Evolutionary conservation across 805 yeast species (phyloP).

Genomic region (Barnettozyma pratensis): DNA sequence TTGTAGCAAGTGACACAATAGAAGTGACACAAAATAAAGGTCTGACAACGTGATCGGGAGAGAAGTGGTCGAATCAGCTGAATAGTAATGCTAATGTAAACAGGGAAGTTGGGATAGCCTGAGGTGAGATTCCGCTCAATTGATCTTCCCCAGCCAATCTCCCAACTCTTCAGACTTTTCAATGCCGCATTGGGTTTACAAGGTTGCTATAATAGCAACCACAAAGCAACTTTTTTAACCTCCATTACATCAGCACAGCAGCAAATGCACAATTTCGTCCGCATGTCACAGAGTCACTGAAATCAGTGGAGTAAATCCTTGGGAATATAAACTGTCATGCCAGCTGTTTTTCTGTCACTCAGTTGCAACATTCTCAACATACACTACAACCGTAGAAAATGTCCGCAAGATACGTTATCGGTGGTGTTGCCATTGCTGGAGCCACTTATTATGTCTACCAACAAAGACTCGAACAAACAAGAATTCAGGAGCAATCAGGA

Average conservation of each 20-base stretch:
- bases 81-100: too few relatives aligned
- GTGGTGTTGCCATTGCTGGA: constrained; percentile 23
- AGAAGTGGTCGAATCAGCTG: too few relatives aligned
- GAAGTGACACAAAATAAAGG: too few relatives aligned
- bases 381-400: not conserved
- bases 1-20: too few relatives aligned
- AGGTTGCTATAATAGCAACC: not conserved
- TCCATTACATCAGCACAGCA: not conserved
- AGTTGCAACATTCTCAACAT: too few relatives aligned
- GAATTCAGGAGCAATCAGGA: not conserved
- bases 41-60: too few relatives aligned
- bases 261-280: not conserved
- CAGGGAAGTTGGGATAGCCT: too few relatives aligned
- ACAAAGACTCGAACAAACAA: constrained; percentile 17
- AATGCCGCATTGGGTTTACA: too few relatives aligned
- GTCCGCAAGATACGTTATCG: constrained; percentile 15
- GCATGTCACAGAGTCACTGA: not conserved
- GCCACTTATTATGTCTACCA: constrained; percentile 24
- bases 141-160: too few relatives aligned
- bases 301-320: too few relatives aligned
- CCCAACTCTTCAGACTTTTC: too few relatives aligned
- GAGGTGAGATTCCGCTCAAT: too few relatives aligned
- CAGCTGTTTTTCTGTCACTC: not conserved
- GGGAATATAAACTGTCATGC: not conserved
- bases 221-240: not conserved